Evolutionary conservation across 75 land plant genomes (phyloP).

Genomic region (Larix kaempferi): DNA sequence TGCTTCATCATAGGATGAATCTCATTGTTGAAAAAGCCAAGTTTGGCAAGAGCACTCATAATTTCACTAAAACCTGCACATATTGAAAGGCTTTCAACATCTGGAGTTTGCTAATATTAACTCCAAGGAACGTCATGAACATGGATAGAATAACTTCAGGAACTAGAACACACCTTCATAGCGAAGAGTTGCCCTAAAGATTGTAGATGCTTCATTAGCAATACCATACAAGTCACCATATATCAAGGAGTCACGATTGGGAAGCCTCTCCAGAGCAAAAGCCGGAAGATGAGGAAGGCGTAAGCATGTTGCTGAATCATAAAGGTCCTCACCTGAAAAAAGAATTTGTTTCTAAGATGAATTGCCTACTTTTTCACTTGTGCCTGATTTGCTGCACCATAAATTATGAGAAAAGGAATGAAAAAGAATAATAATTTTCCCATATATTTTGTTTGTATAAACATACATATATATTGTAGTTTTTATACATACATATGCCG

Average conservation of each 20-base stretch:
- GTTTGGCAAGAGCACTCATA: constrained; percentile 72
- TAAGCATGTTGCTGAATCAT: constrained; percentile 69
- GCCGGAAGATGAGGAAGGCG: constrained; percentile 81
- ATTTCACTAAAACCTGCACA: constrained; percentile 82
- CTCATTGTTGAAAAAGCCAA: constrained; percentile 74
- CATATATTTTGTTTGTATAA: no score
- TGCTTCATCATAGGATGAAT: constrained; percentile 41
- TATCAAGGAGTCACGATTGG: constrained; percentile 83
- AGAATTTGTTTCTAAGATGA: background rate
- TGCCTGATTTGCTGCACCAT: background rate
- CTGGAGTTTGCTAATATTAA: background rate
- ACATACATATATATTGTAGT: no score
- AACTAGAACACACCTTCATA: constrained; percentile 60
- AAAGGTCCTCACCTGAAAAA: constrained; percentile 74
- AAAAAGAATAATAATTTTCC: background rate
- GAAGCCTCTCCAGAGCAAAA: constrained; percentile 89
- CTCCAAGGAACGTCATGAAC: background rate
- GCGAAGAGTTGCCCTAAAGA: constrained; percentile 93
- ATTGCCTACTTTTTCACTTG: background rate
- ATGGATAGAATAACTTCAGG: background rate
- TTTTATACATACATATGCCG: no score
- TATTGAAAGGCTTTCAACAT: background rate
- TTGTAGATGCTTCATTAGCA: constrained; percentile 76
- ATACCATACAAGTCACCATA: constrained; percentile 96
- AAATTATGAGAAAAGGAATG: background rate